phyloP scores from a whole-genome alignment of 805 yeast species.

The Tetrapisispora phaffii region DNA sequence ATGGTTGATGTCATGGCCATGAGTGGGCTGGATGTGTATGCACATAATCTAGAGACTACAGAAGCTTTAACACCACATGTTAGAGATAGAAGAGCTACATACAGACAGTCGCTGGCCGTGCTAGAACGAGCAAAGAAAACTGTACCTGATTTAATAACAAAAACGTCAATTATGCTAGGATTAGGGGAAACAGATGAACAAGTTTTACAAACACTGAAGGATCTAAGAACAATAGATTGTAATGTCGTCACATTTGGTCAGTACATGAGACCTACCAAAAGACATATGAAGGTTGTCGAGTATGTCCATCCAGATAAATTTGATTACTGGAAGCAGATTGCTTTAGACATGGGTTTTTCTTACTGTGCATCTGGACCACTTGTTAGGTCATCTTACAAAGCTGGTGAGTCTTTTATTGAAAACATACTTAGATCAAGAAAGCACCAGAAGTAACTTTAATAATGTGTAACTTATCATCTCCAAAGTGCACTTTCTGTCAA shows the following conservation, averaged over 20 bases:
- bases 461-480: too few species aligned
- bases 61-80: constrained; percentile 90
- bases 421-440: constrained; percentile 74
- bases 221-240: constrained; percentile 64
- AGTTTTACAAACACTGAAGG: constrained; percentile 60
- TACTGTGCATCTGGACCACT: constrained; percentile 97
- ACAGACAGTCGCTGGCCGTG: constrained; percentile 75
- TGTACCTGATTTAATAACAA: constrained; percentile 70
- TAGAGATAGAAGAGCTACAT: constrained; percentile 94
- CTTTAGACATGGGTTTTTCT: constrained; percentile 81
- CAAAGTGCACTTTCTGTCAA: not conserved
- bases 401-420: constrained; percentile 96
- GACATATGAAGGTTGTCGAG: constrained; percentile 97
- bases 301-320: constrained; percentile 90
- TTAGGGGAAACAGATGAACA: constrained; percentile 95
- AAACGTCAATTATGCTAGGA: constrained; percentile 93
- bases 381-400: constrained; percentile 93
- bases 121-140: constrained; percentile 70
- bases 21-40: constrained; percentile 90
- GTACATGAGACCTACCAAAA: constrained; percentile 96
- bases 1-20: constrained; percentile 71
- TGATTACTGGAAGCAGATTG: constrained; percentile 83
- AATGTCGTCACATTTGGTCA: constrained; percentile 98
- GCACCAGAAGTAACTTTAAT: too few species aligned
- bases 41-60: constrained; percentile 94